Evolutionary conservation across 148 eudicot genomes (phyloP).

Genomic region (Rhododendron ferrugineum): DNA sequence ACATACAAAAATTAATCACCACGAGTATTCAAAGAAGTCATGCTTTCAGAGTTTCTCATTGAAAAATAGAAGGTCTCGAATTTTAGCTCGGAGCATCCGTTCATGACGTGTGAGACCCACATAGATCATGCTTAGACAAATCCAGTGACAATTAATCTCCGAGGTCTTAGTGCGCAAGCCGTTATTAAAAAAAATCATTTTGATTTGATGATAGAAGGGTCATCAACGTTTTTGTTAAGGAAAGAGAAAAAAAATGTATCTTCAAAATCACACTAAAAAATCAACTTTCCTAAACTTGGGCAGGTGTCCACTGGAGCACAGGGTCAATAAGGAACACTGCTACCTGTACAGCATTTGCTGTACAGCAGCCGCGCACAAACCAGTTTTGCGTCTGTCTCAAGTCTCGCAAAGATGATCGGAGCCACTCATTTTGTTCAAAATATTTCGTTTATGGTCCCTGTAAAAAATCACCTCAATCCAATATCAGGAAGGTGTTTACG

Average conservation of each 20-base stretch:
- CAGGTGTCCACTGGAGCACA: not conserved
- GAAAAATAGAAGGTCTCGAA: not conserved
- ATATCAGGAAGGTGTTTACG: too few relatives aligned
- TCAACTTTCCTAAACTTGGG: not conserved
- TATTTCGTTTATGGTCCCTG: too few relatives aligned
- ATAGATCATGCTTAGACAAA: not conserved
- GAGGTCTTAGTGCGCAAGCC: not conserved
- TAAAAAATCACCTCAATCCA: too few relatives aligned
- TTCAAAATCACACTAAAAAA: not conserved
- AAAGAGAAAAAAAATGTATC: not conserved
- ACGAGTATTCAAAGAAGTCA: not conserved
- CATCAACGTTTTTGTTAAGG: not conserved
- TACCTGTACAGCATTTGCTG: too few relatives aligned
- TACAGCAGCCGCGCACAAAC: too few relatives aligned
- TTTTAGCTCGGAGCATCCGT: not conserved
- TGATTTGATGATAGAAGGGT: not conserved
- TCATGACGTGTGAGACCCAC: not conserved
- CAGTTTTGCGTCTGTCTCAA: too few relatives aligned
- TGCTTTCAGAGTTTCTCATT: not conserved
- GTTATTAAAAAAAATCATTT: not conserved
- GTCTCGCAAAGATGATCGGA: too few relatives aligned
- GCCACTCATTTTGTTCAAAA: too few relatives aligned
- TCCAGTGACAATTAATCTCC: not conserved
- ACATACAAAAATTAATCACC: not conserved
- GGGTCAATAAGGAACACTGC: not conserved